These are phyloP conservation scores for Malassezia sympodialis DNA, from an alignment of 1,284 basidiomycete species.

Conservation along the genomic window DNA sequence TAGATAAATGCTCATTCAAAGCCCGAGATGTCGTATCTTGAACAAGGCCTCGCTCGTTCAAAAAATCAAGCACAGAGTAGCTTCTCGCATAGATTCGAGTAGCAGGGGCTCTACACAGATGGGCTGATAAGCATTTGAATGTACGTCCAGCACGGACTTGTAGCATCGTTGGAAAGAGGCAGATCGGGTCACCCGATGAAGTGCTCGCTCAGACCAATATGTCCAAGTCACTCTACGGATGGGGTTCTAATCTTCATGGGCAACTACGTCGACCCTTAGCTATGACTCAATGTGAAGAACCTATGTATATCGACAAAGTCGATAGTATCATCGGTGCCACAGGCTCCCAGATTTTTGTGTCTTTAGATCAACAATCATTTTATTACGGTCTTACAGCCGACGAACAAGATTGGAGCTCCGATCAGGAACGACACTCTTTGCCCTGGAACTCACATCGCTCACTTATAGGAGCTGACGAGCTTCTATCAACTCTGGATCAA, in stretches of 20 bases:
- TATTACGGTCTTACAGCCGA: neutral
- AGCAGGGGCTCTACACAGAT: neutral
- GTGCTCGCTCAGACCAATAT: slow-evolving; percentile 7
- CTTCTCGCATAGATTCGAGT: neutral
- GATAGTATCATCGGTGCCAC: neutral
- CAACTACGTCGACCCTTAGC: neutral
- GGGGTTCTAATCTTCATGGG: slow-evolving; percentile 13
- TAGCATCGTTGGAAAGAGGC: neutral
- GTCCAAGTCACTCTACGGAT: neutral
- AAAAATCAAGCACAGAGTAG: slow-evolving; percentile 12
- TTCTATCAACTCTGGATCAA: neutral
- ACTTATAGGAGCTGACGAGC: neutral
- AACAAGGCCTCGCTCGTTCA: slow-evolving; percentile 23
- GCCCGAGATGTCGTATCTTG: slow-evolving; percentile 26
- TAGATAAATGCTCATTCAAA: slow-evolving; percentile 16
- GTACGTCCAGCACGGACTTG: neutral
- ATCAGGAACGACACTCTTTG: neutral
- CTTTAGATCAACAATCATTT: neutral
- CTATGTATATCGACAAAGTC: neutral
- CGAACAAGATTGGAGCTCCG: neutral
- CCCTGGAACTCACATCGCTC: neutral
- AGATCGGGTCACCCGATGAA: neutral
- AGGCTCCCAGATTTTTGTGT: neutral
- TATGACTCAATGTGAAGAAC: neutral
- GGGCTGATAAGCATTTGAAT: neutral